Base-by-base conservation (phyloP, 192 early-diverging fungal genomes). In the Podila epicladia region DNA sequence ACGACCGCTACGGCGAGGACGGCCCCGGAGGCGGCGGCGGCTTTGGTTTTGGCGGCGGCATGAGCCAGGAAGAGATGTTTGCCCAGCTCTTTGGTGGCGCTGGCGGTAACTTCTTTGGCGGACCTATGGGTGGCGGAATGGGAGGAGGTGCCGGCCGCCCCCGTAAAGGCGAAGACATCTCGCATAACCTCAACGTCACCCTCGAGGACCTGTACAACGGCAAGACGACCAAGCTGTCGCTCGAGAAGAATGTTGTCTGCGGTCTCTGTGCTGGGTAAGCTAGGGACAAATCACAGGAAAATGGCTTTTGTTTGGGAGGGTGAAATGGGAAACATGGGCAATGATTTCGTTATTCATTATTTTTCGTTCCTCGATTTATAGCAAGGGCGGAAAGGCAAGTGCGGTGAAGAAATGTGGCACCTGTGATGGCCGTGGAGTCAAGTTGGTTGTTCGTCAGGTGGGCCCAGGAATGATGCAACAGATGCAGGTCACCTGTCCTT, bases 151-250 rank as follows among this genome's bases (percentile, higher is more conserved):
- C 74, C 57, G 63, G 67, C 22, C 79, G 83, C 61, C 71, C 86
- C 32, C 67, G 85, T 22, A 76, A 79, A 9, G 88, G 88, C 2
- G 86, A 87, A 63, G 84, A 86, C 45, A 88, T 97, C 58, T 85
- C 86, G 19, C 88, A 94, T 29, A 89, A 87, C 62, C 90, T 99
- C 50, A 90, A 91, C 32, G 94, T 98, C 11, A 86, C 95, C 22
- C 91, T 99, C 60, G 95, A 97, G 71, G 97, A 99, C 67, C 88
- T 99, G 66, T 98, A 97, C 86, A 93, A 92, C 73, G 97, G 98
- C 73, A 92, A 93, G 63, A 89, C 89, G 22, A 94, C 94, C 68
- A 91, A 89, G 73, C 76, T 97, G 53, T 93, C 93, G 31, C 77
- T 97, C 49, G 91, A 94, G 75, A 94, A 94, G 84, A 95, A 94